A percentile compares a stretch with the other conserved stretches of the same genome.
Conservation (phyloP, 306 rosid species). For the Fragaria nilgerrensis region DNA sequence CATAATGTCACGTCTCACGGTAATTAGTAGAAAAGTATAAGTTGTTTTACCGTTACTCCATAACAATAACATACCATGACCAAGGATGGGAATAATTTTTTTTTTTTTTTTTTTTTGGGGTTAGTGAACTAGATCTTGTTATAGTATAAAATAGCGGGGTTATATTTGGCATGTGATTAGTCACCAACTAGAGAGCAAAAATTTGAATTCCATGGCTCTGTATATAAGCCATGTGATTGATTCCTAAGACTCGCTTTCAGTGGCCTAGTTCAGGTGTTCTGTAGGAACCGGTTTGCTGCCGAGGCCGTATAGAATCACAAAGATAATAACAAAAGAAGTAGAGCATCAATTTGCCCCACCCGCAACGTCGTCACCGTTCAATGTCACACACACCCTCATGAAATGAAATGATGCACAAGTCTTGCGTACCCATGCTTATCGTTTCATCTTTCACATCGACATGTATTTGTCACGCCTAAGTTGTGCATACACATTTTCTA, state of each 20-base stretch:
- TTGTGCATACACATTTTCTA: no score
- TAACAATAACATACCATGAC: not conserved
- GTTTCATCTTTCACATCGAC: not conserved
- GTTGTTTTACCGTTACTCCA: not conserved
- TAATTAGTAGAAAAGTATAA: not conserved
- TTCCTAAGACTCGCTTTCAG: not conserved
- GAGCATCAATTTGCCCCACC: constrained; percentile 12
- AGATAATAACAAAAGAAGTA: not conserved
- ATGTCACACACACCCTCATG: not conserved
- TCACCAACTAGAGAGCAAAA: not conserved
- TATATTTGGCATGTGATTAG: not conserved
- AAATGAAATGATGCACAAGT: not conserved
- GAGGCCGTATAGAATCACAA: not conserved
- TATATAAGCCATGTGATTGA: not conserved
- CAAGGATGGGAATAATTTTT: no score
- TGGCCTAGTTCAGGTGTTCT: not conserved
- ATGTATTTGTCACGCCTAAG: not conserved
- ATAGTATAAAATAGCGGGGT: not conserved
- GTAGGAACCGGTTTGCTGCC: not conserved
- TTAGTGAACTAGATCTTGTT: not conserved
- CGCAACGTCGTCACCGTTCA: not conserved
- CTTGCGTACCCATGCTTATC: not conserved
- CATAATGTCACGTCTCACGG: not conserved
- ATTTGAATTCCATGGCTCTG: not conserved
- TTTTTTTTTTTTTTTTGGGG: no score